Conservation (phyloP, 1,139 yeast species). For the Candida mesenterica region DNA sequence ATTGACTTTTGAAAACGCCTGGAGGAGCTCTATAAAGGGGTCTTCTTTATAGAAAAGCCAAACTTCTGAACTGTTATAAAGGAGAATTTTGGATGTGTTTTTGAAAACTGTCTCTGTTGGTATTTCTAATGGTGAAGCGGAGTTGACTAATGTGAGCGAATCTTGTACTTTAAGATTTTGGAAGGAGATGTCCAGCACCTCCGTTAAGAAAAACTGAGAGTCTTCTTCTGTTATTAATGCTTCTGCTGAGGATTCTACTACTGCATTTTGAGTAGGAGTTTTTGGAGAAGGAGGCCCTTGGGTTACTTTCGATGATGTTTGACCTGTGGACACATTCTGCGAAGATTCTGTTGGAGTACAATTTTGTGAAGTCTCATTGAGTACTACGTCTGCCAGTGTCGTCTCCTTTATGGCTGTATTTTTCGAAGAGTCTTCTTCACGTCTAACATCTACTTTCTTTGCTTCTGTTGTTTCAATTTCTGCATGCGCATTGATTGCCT, state of each 20-base stretch:
- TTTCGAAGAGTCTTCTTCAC: too few species aligned
- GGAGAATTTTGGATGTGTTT: slow-evolving; percentile 9
- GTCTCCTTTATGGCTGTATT: too few species aligned
- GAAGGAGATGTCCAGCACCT: slow-evolving; percentile 5
- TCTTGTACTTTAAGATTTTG: slow-evolving; percentile 2
- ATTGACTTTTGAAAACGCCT: too few species aligned
- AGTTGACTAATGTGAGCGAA: slow-evolving; percentile 1
- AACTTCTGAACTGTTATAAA: slow-evolving; percentile 13
- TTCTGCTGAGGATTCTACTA: background rate
- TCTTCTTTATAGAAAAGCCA: slow-evolving; percentile 16
- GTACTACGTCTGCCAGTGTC: too few species aligned
- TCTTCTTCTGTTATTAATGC: background rate
- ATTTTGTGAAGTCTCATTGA: background rate
- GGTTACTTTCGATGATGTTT: too few species aligned
- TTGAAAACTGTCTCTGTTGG: slow-evolving; percentile 1
- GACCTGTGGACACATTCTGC: too few species aligned
- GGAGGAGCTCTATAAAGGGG: slow-evolving; percentile 8
- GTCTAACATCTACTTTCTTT: too few species aligned
- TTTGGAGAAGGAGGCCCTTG: too few species aligned
- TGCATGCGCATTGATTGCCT: too few species aligned
- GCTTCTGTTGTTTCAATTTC: too few species aligned
- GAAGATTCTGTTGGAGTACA: background rate
- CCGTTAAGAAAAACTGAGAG: background rate
- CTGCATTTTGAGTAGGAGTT: too few species aligned
- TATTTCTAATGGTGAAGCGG: slow-evolving; percentile 2